A percentile compares a stretch with the other conserved stretches of the same genome.
Conservation (phyloP, 2,329 filamentous ascomycete species). For the Phoma sp. region DNA sequence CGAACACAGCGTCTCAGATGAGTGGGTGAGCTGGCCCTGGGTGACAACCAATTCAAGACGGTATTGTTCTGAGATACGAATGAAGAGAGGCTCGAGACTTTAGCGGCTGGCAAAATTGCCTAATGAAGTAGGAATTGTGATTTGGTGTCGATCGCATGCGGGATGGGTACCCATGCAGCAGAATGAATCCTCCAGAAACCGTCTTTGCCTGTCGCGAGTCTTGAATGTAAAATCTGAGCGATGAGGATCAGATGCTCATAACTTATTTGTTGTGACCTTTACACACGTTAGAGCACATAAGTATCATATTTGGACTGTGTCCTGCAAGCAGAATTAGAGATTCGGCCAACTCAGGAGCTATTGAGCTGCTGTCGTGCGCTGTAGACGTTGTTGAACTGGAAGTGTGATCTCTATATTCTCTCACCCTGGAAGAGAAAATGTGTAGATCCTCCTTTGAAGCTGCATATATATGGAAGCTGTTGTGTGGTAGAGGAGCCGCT, state of each 20-base stretch:
- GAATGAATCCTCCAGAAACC: slow-evolving; percentile 4
- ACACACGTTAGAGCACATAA: too few relatives aligned
- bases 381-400: too few relatives aligned
- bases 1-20: not conserved
- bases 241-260: not conserved
- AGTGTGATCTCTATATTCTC: too few relatives aligned
- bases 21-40: not conserved
- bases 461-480: too few relatives aligned
- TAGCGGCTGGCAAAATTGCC: slow-evolving; percentile 14
- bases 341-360: too few relatives aligned
- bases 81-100: slow-evolving; percentile 7
- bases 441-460: too few relatives aligned
- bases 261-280: not conserved
- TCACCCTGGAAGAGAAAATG: too few relatives aligned
- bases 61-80: not conserved
- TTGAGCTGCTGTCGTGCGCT: too few relatives aligned
- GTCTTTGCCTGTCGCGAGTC: not conserved
- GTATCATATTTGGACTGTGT: too few relatives aligned
- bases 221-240: not conserved
- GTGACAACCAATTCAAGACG: not conserved
- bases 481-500: not conserved
- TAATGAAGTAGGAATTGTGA: slow-evolving; percentile 4
- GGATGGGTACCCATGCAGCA: slow-evolving; percentile 18
- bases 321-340: too few relatives aligned
- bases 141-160: slow-evolving; percentile 13